Conservation (phyloP, 208 protist genomes). For the Wallacemonas rigidus region DNA sequence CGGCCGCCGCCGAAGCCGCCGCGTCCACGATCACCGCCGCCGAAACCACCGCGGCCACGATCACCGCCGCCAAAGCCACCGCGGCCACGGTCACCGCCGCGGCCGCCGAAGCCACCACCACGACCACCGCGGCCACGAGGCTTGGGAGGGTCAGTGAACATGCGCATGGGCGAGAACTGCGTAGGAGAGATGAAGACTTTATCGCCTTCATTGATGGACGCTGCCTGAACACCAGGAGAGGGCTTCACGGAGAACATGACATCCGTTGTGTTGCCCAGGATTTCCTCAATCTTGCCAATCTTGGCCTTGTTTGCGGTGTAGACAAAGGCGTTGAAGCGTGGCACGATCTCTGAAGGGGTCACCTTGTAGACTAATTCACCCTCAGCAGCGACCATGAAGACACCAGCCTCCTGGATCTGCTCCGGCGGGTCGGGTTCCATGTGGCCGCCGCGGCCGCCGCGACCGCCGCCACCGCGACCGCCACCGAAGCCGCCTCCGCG, state of each 20-base stretch:
- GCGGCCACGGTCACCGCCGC: constrained; percentile 38
- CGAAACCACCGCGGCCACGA: constrained; percentile 43
- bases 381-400: constrained; percentile 88
- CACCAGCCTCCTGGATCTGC: constrained; percentile 72
- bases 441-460: constrained; percentile 77
- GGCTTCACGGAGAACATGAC: constrained; percentile 93
- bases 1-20: constrained; percentile 39
- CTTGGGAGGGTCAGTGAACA: constrained; percentile 88
- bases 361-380: constrained; percentile 91
- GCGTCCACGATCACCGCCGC: constrained; percentile 28
- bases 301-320: constrained; percentile 93
- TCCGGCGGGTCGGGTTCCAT: constrained; percentile 88
- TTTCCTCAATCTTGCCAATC: constrained; percentile 93
- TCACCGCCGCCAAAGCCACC: constrained; percentile 28
- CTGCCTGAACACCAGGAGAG: constrained; percentile 80
- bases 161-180: constrained; percentile 80
- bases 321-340: constrained; percentile 93
- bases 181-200: constrained; percentile 85
- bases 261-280: constrained; percentile 85
- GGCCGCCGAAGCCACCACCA: constrained; percentile 46
- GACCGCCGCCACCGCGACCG: constrained; percentile 42
- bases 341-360: constrained; percentile 50
- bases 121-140: constrained; percentile 85
- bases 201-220: constrained; percentile 84
- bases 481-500: constrained; percentile 41